A percentile compares a stretch with the other conserved stretches of the same genome.
phyloP scores from a whole-genome alignment of 2,329 filamentous ascomycete genomes.

The Tolypocladium pustulatum region DNA sequence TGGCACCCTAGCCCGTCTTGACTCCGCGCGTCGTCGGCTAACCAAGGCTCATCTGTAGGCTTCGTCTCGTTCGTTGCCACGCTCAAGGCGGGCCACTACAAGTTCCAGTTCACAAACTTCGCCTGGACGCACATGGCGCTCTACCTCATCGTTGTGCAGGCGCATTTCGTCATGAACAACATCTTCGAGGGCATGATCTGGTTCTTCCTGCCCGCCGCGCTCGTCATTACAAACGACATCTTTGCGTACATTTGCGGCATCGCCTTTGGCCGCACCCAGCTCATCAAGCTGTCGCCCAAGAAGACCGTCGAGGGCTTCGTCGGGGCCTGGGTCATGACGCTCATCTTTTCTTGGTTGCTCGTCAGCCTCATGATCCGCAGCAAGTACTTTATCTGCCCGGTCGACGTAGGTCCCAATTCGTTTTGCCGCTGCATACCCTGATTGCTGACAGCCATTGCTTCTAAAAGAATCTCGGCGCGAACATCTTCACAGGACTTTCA shows the following conservation, averaged over 20 bases:
- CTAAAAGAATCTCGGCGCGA: conserved; percentile 73
- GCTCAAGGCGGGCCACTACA: conserved; percentile 90
- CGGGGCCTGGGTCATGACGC: conserved; percentile 90
- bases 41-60: conserved; percentile 37
- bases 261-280: conserved; percentile 87
- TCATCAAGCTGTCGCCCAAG: conserved; percentile 97
- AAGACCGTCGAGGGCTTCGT: conserved; percentile 98
- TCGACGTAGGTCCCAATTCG: conserved; percentile 54
- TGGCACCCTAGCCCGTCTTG: neutral
- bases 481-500: conserved; percentile 79
- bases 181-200: conserved; percentile 99
- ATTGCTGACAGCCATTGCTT: neutral
- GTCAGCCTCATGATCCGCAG: conserved; percentile 79
- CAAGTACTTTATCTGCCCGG: conserved; percentile 97
- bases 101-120: conserved; percentile 98
- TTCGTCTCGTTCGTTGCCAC: conserved; percentile 98
- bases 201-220: conserved; percentile 91
- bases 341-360: conserved; percentile 72
- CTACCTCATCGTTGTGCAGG: conserved; percentile 94
- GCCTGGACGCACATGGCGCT: conserved; percentile 99
- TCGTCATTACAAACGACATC: conserved; percentile 98
- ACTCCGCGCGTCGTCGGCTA: conserved; percentile 2
- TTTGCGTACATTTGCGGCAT: conserved; percentile 97
- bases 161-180: conserved; percentile 99
- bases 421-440: neutral